A percentile compares a stretch with the other conserved stretches of the same genome.
phyloP scores from a whole-genome alignment of 805 yeast species.

The Teunomyces stri region DNA sequence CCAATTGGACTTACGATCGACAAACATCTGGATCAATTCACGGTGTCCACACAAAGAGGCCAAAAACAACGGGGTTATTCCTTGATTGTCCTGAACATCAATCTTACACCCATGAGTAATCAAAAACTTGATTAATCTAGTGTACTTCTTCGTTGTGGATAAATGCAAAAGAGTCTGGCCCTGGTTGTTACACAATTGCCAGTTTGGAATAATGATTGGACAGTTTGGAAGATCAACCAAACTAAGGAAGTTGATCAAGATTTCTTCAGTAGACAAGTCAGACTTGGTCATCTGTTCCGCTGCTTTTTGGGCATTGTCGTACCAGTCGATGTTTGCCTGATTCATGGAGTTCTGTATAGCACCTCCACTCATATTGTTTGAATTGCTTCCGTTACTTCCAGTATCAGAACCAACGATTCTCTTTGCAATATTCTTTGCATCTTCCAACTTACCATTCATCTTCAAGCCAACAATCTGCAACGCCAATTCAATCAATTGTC shows the following conservation, averaged over 20 bases:
- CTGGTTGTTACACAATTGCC: conserved; percentile 76
- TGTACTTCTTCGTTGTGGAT: conserved; percentile 74
- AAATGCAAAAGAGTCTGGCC: conserved; percentile 90
- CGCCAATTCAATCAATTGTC: conserved; percentile 91
- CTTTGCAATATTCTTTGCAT: conserved; percentile 90
- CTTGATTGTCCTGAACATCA: conserved; percentile 74
- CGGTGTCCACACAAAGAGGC: conserved; percentile 77
- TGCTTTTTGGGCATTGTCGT: conserved; percentile 50
- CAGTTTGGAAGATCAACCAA: conserved; percentile 67
- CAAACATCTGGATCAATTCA: conserved; percentile 57
- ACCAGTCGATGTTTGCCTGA: conserved; percentile 43
- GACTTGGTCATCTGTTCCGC: conserved; percentile 47
- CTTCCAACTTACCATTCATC: conserved; percentile 94
- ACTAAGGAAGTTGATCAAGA: conserved; percentile 48
- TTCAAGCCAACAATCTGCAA: conserved; percentile 94
- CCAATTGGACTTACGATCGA: conserved; percentile 63
- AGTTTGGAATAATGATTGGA: conserved; percentile 61
- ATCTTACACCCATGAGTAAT: conserved; percentile 65
- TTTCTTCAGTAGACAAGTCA: conserved; percentile 47
- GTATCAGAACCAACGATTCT: conserved; percentile 72
- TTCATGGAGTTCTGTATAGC: conserved; percentile 9
- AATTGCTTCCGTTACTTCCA: conserved; percentile 35
- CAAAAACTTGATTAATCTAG: conserved; percentile 58
- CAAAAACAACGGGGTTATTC: conserved; percentile 83
- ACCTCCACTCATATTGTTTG: conserved; percentile 2